Conservation (phyloP, 371 early-diverging fungal genomes). For the Apophysomyces ossiformis region DNA sequence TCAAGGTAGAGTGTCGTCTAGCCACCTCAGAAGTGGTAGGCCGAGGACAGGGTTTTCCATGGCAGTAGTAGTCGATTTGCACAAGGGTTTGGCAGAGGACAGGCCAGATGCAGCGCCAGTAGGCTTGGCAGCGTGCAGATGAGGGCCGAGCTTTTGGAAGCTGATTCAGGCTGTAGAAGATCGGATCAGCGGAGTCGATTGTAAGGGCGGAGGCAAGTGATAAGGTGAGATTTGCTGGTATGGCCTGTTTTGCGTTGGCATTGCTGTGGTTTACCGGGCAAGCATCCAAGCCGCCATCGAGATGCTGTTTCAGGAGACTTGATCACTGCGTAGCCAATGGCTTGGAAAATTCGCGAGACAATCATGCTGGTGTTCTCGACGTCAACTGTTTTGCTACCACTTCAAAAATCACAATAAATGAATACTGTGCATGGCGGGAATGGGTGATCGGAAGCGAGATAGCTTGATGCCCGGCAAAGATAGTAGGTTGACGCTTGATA, state of each 20-base stretch:
- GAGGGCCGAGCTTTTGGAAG: neutral
- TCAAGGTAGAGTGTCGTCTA: too few species aligned
- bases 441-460: constrained; percentile 20
- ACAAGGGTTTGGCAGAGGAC: too few species aligned
- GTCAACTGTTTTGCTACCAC: constrained; percentile 17
- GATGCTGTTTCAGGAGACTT: neutral
- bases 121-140: neutral
- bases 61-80: too few species aligned
- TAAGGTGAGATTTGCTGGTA: too few species aligned
- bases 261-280: too few species aligned
- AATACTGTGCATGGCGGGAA: constrained; percentile 23
- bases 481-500: constrained; percentile 24
- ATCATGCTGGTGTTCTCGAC: constrained; percentile 23
- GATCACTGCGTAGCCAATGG: neutral
- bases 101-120: too few species aligned
- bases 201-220: too few species aligned
- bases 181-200: neutral
- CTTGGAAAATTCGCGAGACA: constrained; percentile 20
- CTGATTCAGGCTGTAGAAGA: neutral
- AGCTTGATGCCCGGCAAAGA: constrained; percentile 20
- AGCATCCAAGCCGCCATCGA: too few species aligned
- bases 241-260: too few species aligned
- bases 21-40: too few species aligned
- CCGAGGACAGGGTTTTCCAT: too few species aligned
- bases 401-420: constrained; percentile 16